Evolutionary conservation across 1,284 basidiomycete genomes (phyloP), one percentile per base, ranked within the genome.

Genomic region (Cryptococcus hybrid): DNA sequence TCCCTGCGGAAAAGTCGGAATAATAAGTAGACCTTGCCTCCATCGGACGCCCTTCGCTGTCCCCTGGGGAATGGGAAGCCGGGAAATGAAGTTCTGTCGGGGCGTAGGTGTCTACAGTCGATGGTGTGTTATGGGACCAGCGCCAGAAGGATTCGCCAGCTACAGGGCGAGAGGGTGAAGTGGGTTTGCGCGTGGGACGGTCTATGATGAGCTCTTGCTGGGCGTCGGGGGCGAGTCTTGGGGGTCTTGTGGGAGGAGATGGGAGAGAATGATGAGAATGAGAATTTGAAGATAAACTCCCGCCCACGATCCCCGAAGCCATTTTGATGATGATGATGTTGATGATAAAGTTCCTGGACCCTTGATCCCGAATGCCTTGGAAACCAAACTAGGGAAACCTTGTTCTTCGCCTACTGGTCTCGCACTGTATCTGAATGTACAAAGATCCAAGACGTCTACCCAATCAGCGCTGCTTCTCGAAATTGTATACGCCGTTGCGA

Each of bases 1-100:
- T 57, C 3, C 53, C 56, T 35, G 59, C 59, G 9, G 56, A 58
- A 24, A 58, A 61, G 54, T 61, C 59, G 7, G 59, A 61, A 47
- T 55, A 61, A 7, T 58, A 51, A 13, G 59, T 61, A 0, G 56
- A 58, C 9, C 59, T 24, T 7, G n/a, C 12, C 2, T 44, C 43
- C 1, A 44, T 44, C 39, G 2, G 39, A 15, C 7, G n/a, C 15
- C 42, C 36, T 1, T 38, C 35, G 30, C 37, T 36, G 9, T 18
- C 24, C 30, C n/a, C 3, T 8, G 24, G 30, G 7, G 13, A 45
- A 24, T 12, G 45, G 46, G 36, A n/a, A 35, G 12, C 13, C 46
- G 47, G 12, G 47, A 59, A n/a, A 38, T 47, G 37, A 42, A 55
- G 30, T 13, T 55, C 9, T 48, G 40, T 30, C 40, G 51, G 30